Percentiles rank a stretch among this genome's conserved stretches.
phyloP scores from a whole-genome alignment of 2,329 filamentous ascomycete species.

The Pyrenochaeta sp. region DNA sequence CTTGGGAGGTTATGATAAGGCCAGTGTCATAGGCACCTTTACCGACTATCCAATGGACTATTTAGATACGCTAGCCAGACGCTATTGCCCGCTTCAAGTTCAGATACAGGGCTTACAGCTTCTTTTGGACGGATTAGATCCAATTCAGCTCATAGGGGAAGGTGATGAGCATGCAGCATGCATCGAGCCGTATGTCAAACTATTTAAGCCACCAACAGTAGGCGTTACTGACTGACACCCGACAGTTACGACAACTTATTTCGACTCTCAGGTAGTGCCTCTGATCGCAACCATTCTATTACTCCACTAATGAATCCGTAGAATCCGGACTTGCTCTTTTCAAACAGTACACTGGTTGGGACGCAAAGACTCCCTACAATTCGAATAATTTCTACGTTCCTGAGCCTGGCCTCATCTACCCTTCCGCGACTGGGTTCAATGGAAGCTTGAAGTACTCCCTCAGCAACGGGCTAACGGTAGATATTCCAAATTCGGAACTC shows the following conservation, averaged over 20 bases:
- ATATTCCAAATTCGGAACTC: constrained; percentile 2
- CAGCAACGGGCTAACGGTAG: neutral
- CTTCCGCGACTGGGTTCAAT: constrained; percentile 1
- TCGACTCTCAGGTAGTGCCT: neutral
- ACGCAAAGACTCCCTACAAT: neutral
- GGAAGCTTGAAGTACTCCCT: constrained; percentile 1
- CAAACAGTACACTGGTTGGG: constrained; percentile 1
- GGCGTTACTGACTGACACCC: neutral
- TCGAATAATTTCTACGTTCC: neutral
- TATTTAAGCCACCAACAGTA: too few relatives aligned
- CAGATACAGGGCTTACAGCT: constrained; percentile 3
- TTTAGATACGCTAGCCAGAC: neutral
- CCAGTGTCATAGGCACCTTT: neutral
- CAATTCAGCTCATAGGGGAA: constrained; percentile 2
- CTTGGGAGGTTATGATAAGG: neutral
- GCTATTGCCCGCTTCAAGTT: constrained; percentile 3
- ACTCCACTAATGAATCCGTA: neutral
- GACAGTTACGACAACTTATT: constrained; percentile 4
- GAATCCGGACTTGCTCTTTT: neutral
- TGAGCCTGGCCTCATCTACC: constrained; percentile 2
- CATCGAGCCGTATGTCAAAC: constrained; percentile 3
- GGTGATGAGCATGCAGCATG: constrained; percentile 3
- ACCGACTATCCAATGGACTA: neutral
- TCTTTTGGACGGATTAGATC: neutral
- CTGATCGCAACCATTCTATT: neutral